Base-by-base conservation (phyloP, 306 rosid genomes). In the Betula pendula region DNA sequence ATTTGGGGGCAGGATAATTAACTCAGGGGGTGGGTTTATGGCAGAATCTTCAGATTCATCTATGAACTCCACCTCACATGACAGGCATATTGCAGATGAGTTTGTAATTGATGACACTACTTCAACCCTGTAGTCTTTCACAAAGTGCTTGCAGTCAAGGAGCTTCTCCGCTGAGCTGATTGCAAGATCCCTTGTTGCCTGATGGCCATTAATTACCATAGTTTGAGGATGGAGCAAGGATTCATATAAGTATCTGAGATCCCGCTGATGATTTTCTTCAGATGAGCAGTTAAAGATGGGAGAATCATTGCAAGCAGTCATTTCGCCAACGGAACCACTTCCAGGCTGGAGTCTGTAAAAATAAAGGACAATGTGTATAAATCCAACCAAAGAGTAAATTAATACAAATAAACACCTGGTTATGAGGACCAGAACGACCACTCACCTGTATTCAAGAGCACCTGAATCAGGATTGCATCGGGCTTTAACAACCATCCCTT, bases 71-170 rank as follows among this genome's bases (percentile, higher is more conserved):
- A 89, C 89, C 59, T 84, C 81, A 67, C 98, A 95, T 19, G 83
- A 82, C 76, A 95, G 71, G 66, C 84, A 79, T 31, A 84, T 78
- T 33, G 74, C 68, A 16, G 75, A 35, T 33, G 81, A 73, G 67
- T 79, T 85, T 56, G 82, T 75, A 47, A 75, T 68, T 13, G 78
- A 78, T 11, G 77, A 20, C 75, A 75, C 73, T 63, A 50, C 76
- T 73, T 89, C 93, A 22, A 86, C 85, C 69, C 65, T 75, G 78
- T 88, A 95, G 79, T 85, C 87, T 85, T 92, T 95, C 51, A 90
- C 88, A 77, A 92, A 95, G 86, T 95, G 98, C 89, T 95, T 95
- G 96, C 97, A 95, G 86, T 95, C 97, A 51, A 95, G 84, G 73
- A 95, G 93, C 79, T 90, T 95, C 68, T 87, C 87, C 40, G 93